Percentiles rank a stretch among this genome's conserved stretches.
phyloP scores from a whole-genome alignment of 805 yeast species.

The Candida anglica region DNA sequence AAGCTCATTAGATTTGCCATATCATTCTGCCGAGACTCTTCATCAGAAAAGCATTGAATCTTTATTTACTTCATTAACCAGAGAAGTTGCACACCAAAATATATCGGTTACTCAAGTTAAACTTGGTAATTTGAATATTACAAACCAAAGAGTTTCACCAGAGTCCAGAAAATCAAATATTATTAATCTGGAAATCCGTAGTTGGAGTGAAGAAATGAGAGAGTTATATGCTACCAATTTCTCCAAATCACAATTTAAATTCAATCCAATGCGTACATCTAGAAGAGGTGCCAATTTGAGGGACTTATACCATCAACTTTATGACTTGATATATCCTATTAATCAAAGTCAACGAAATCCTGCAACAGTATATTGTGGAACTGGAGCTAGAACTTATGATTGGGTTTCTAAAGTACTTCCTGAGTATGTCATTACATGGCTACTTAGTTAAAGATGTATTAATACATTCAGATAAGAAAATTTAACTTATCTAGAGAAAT shows the following conservation, averaged over 20 bases:
- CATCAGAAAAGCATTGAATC: constrained; percentile 43
- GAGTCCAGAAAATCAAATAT: constrained; percentile 19
- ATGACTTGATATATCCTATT: constrained; percentile 31
- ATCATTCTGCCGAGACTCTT: constrained; percentile 60
- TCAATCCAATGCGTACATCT: constrained; percentile 25
- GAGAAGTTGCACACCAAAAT: constrained; percentile 34
- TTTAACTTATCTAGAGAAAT: too few relatives aligned
- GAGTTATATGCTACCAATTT: constrained; percentile 28
- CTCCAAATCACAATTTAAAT: constrained; percentile 23
- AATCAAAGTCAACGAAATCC: constrained; percentile 14
- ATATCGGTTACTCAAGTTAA: constrained; percentile 36
- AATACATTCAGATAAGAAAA: neutral
- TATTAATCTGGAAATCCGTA: constrained; percentile 32
- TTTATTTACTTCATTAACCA: constrained; percentile 28
- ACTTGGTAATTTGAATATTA: constrained; percentile 35
- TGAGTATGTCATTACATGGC: constrained; percentile 22
- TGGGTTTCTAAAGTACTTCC: constrained; percentile 29
- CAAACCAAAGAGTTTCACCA: constrained; percentile 15
- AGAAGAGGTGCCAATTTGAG: constrained; percentile 28
- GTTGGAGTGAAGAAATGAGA: constrained; percentile 35
- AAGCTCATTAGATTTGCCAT: constrained; percentile 52
- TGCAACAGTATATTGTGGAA: constrained; percentile 36
- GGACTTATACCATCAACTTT: constrained; percentile 35
- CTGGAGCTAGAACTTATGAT: constrained; percentile 39
- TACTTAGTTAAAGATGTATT: constrained; percentile 8